Evolutionary conservation across 441 rosid species (phyloP).

Genomic region (Melastoma candidum): DNA sequence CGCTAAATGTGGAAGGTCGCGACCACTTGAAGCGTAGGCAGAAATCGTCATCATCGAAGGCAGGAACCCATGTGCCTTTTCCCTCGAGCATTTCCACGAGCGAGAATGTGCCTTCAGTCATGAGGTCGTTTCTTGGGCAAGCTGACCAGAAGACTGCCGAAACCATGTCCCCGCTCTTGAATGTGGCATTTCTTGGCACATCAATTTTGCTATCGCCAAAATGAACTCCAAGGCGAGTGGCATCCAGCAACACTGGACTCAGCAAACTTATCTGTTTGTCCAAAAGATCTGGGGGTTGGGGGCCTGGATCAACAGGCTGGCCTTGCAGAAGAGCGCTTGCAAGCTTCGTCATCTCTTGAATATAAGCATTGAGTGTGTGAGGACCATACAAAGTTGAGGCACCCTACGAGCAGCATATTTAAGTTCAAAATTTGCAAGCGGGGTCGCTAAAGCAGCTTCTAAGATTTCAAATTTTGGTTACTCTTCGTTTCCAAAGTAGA

Average conservation of each 20-base stretch:
- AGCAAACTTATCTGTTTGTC: slow-evolving; percentile 69
- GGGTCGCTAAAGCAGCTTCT: background rate
- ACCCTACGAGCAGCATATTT: slow-evolving; percentile 38
- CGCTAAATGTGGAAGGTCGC: slow-evolving; percentile 63
- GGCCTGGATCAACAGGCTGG: slow-evolving; percentile 45
- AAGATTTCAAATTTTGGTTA: too few relatives aligned
- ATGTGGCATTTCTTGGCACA: slow-evolving; percentile 62
- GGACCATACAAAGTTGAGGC: slow-evolving; percentile 90
- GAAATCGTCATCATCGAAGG: slow-evolving; percentile 86
- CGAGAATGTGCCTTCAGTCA: slow-evolving; percentile 84
- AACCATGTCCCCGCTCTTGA: slow-evolving; percentile 59
- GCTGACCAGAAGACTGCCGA: slow-evolving; percentile 76
- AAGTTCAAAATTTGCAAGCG: background rate
- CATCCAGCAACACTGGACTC: slow-evolving; percentile 72
- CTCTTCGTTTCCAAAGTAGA: too few relatives aligned
- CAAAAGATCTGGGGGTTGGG: slow-evolving; percentile 72
- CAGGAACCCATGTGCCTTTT: slow-evolving; percentile 67
- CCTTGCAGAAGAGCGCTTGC: slow-evolving; percentile 45
- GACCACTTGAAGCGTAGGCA: slow-evolving; percentile 89
- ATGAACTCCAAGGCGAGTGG: slow-evolving; percentile 45
- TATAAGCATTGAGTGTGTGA: slow-evolving; percentile 76
- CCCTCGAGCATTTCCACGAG: slow-evolving; percentile 67
- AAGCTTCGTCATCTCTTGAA: slow-evolving; percentile 82
- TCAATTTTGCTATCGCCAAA: slow-evolving; percentile 70
- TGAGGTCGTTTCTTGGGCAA: slow-evolving; percentile 80